These are phyloP conservation scores for Tephrocybe sp. DNA, from an alignment of 768 basidiomycete species.

Conservation along the genomic window DNA sequence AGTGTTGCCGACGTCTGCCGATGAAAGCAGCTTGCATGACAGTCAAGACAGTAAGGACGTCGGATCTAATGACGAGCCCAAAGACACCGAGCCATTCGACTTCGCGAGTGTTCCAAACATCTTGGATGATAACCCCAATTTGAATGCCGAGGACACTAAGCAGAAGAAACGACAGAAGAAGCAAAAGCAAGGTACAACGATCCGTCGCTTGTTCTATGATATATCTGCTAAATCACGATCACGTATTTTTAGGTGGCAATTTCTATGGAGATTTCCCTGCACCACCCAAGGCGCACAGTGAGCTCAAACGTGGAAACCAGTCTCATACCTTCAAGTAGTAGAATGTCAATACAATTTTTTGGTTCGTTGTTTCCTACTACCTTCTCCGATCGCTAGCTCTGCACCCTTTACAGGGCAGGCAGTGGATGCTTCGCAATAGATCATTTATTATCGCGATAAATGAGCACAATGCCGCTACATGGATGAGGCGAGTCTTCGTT, in stretches of 20 bases:
- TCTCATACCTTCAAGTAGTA: conserved; percentile 64
- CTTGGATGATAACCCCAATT: conserved; percentile 56
- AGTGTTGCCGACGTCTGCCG: conserved; percentile 12
- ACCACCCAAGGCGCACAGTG: conserved; percentile 62
- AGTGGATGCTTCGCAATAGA: not conserved
- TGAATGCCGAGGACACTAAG: conserved; percentile 34
- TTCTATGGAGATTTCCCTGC: conserved; percentile 61
- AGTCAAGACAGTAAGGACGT: conserved; percentile 19
- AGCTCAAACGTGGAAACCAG: conserved; percentile 67
- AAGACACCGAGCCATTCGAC: conserved; percentile 55
- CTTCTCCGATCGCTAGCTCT: not conserved
- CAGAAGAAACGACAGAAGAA: conserved; percentile 55
- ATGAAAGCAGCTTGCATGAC: conserved; percentile 19
- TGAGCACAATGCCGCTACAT: not conserved
- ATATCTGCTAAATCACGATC: not conserved
- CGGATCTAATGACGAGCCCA: conserved; percentile 18
- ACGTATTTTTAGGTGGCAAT: conserved; percentile 32
- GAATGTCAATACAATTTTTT: not conserved
- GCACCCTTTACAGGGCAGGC: not conserved
- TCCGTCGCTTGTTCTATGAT: conserved; percentile 2
- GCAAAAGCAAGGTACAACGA: conserved; percentile 30
- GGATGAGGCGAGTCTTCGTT: not conserved
- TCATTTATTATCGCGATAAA: not conserved
- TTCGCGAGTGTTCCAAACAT: conserved; percentile 69
- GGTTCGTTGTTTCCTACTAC: conserved; percentile 4